Conservation (phyloP, 2,329 filamentous ascomycete genomes). For the Stromatinia cepivora region DNA sequence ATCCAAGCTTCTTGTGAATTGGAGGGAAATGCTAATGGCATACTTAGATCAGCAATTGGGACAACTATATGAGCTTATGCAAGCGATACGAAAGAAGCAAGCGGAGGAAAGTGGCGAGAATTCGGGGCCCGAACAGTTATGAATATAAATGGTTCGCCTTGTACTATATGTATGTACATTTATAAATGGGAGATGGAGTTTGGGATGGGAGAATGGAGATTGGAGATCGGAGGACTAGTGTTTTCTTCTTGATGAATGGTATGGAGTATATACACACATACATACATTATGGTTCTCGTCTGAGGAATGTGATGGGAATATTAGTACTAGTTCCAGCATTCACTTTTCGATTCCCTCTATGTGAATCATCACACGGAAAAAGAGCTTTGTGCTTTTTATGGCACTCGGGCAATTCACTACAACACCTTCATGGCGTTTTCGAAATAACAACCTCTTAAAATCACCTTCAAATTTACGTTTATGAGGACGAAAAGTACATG, state of each 20-base stretch:
- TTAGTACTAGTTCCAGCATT: neutral
- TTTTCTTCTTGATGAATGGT: constrained; percentile 17
- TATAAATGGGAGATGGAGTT: constrained; percentile 12
- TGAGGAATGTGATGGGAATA: neutral
- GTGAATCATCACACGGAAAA: neutral
- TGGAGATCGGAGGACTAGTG: constrained; percentile 10
- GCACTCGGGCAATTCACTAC: neutral
- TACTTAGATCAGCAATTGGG: constrained; percentile 81
- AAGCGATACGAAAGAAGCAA: constrained; percentile 60
- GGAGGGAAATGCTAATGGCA: constrained; percentile 17
- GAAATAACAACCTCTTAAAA: neutral
- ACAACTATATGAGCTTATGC: constrained; percentile 93
- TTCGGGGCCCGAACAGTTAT: constrained; percentile 8
- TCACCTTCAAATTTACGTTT: neutral
- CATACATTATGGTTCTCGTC: neutral
- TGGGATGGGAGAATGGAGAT: constrained; percentile 1
- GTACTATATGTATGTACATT: constrained; percentile 20
- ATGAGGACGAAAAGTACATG: neutral
- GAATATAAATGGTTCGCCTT: constrained; percentile 1
- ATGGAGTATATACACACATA: constrained; percentile 2
- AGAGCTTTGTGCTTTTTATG: neutral
- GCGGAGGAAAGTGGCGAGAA: constrained; percentile 19
- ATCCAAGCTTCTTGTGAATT: neutral
- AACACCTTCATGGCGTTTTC: too few species aligned
- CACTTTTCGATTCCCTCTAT: neutral